Evolutionary conservation across 2,329 filamentous ascomycete genomes (phyloP).

Genomic region (Tolypocladium album): DNA sequence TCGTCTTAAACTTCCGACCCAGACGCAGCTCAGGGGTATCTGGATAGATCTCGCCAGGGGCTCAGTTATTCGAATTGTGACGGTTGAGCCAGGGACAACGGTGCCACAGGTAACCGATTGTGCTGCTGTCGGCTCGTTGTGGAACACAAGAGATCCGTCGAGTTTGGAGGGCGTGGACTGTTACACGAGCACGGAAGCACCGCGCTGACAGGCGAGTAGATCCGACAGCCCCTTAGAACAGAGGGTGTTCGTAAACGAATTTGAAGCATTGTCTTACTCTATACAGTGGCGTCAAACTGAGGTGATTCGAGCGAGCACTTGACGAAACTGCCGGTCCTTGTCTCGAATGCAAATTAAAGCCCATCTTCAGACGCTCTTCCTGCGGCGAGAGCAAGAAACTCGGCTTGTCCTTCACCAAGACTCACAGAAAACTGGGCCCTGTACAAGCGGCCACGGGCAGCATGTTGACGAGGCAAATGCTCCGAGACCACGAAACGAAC

Average conservation of each 20-base stretch:
- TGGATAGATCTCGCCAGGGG: background rate
- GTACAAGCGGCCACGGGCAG: background rate
- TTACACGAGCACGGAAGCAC: background rate
- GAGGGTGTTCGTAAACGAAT: background rate
- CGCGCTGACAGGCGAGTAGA: background rate
- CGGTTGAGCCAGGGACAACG: background rate
- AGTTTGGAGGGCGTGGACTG: background rate
- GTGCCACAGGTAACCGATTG: background rate
- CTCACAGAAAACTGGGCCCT: background rate
- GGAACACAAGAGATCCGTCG: background rate
- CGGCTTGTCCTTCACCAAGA: background rate
- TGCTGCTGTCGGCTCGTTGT: background rate
- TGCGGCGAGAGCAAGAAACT: background rate
- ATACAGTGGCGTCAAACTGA: background rate
- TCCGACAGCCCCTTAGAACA: background rate
- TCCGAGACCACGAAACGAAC: background rate
- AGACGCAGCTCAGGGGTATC: background rate
- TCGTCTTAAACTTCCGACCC: background rate
- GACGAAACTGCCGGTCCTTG: background rate
- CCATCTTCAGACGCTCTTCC: background rate
- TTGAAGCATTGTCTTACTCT: background rate
- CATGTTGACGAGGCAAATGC: background rate
- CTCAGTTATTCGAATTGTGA: background rate
- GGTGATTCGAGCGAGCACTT: background rate
- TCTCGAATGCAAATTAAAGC: background rate